Evolutionary conservation across 2,329 filamentous ascomycete genomes (phyloP).

Genomic region (Arthroderma uncinatum): DNA sequence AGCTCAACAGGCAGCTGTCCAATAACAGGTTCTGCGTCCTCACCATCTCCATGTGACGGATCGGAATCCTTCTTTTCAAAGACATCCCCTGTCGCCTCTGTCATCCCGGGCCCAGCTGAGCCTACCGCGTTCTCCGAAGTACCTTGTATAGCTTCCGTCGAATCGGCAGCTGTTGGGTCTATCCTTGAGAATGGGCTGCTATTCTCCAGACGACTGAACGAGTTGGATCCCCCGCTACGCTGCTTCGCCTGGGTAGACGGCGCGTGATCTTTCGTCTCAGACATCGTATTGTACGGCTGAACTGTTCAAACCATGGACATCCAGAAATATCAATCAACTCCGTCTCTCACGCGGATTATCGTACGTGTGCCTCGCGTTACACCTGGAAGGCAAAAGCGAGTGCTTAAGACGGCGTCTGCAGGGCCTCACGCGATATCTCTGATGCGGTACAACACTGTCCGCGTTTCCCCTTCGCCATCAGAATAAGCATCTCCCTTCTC

Average conservation of each 20-base stretch:
- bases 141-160: background rate
- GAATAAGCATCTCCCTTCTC: background rate
- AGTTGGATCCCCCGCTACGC: background rate
- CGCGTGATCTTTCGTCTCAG: background rate
- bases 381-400: background rate
- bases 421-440: slow-evolving; percentile 4
- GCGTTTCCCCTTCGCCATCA: background rate
- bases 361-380: background rate
- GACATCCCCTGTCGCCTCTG: slow-evolving; percentile 27
- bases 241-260: background rate
- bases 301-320: background rate
- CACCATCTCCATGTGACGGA: slow-evolving; percentile 17
- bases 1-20: slow-evolving; percentile 6
- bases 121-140: background rate
- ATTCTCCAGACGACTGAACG: background rate
- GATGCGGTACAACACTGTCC: background rate
- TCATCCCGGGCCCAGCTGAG: slow-evolving; percentile 12
- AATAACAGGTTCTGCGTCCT: slow-evolving; percentile 11
- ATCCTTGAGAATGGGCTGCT: slow-evolving; percentile 16
- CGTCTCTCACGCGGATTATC: background rate
- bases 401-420: background rate
- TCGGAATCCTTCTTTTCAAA: slow-evolving; percentile 35
- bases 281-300: background rate
- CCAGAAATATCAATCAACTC: background rate
- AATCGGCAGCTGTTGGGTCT: slow-evolving; percentile 22